These are phyloP conservation scores for Aspergillus coremiiformis DNA, from an alignment of 495 filamentous ascomycete species.

Conservation along the genomic window DNA sequence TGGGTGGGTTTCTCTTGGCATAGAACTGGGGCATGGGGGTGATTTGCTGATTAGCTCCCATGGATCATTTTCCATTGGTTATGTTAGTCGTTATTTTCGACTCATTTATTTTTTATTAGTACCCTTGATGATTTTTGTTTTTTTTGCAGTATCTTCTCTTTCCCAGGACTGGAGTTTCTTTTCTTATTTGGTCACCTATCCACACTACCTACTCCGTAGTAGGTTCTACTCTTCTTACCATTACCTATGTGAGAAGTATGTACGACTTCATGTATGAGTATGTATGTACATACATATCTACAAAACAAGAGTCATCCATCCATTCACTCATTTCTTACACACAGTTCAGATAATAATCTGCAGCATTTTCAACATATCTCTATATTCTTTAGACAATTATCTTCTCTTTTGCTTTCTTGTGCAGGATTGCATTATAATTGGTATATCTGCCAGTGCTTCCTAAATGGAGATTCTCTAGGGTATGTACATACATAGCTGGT, in stretches of 20 bases:
- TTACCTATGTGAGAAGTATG: neutral
- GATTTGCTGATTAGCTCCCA: neutral
- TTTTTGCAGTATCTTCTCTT: neutral
- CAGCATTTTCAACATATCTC: slow-evolving; percentile 17
- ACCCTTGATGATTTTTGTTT: no score
- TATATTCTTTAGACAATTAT: slow-evolving; percentile 12
- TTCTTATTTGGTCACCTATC: no score
- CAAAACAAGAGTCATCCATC: neutral
- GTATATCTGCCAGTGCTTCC: slow-evolving; percentile 1
- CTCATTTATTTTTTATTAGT: neutral
- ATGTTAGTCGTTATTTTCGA: neutral
- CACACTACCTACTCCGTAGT: no score
- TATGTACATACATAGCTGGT: neutral
- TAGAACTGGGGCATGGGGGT: slow-evolving; percentile 6
- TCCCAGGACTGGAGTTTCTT: neutral
- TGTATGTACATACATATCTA: no score
- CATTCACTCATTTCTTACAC: no score
- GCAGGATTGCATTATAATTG: neutral
- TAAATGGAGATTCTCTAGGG: neutral
- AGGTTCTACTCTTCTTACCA: neutral
- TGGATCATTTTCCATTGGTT: neutral
- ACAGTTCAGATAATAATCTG: slow-evolving; percentile 17
- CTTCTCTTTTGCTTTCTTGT: neutral
- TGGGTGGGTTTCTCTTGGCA: slow-evolving; percentile 8
- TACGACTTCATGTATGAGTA: no score